Conservation (phyloP, 305 asterid species). For the Fraxinus baroniana region DNA sequence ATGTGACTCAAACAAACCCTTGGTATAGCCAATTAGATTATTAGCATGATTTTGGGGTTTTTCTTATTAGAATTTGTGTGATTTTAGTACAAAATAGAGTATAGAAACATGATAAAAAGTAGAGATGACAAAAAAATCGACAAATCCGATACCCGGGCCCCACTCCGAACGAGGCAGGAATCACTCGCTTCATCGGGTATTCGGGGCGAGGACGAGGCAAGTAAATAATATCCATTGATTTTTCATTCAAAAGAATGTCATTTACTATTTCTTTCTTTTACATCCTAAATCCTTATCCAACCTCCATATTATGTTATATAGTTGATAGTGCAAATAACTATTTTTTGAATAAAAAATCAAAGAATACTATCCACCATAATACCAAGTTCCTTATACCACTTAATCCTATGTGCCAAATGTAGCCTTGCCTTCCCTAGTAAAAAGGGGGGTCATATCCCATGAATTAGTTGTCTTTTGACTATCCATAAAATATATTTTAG, state of each 20-base stretch:
- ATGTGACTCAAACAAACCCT: not conserved
- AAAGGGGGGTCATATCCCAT: too few relatives aligned
- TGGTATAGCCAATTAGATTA: not conserved
- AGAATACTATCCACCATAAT: not conserved
- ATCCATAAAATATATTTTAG: not conserved
- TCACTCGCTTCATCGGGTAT: too few relatives aligned
- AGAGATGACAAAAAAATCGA: too few relatives aligned
- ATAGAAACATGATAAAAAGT: too few relatives aligned
- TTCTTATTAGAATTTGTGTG: not conserved
- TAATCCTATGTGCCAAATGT: not conserved
- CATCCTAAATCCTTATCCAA: too few relatives aligned
- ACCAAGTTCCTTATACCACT: not conserved
- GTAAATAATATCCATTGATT: too few relatives aligned
- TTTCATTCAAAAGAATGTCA: too few relatives aligned
- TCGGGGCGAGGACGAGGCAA: too few relatives aligned
- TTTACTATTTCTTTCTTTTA: too few relatives aligned
- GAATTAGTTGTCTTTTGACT: not conserved
- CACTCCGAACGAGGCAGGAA: too few relatives aligned
- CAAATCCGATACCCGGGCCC: too few relatives aligned
- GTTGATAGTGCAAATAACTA: not conserved
- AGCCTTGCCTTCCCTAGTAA: not conserved
- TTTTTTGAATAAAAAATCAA: not conserved
- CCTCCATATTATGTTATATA: too few relatives aligned
- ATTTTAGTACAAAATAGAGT: not conserved
- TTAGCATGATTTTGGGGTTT: not conserved